These are phyloP conservation scores for Collybia mongolica DNA, from an alignment of 768 basidiomycete species.

Conservation along the genomic window DNA sequence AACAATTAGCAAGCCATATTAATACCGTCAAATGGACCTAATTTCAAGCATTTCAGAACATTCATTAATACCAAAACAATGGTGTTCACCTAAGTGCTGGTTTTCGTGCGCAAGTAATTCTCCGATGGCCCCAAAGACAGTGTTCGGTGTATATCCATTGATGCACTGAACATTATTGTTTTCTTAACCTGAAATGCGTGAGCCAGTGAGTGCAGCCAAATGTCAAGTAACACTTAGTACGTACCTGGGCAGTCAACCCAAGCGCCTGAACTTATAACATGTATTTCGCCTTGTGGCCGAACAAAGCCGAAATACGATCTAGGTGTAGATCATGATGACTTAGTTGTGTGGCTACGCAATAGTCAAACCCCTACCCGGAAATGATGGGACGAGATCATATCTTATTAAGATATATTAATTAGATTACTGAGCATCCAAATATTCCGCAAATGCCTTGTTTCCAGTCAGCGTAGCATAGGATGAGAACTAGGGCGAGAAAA, in stretches of 20 bases:
- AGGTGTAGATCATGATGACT: background rate
- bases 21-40: background rate
- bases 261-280: constrained; percentile 15
- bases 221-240: background rate
- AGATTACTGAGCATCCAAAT: constrained; percentile 38
- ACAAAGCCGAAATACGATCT: constrained; percentile 32
- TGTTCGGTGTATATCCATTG: constrained; percentile 19
- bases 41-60: background rate
- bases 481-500: background rate
- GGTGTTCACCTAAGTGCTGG: constrained; percentile 21
- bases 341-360: background rate
- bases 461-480: constrained; percentile 35
- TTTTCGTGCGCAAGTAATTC: constrained; percentile 1
- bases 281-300: constrained; percentile 32
- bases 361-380: constrained; percentile 16
- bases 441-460: constrained; percentile 53
- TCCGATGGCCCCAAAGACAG: constrained; percentile 17
- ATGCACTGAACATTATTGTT: constrained; percentile 20
- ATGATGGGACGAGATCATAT: constrained; percentile 28
- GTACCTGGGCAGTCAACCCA: constrained; percentile 20
- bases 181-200: constrained; percentile 13
- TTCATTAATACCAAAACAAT: no score
- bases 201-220: background rate
- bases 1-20: background rate
- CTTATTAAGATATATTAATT: constrained; percentile 6